These are phyloP conservation scores for Spathaspora hagerdaliae DNA, from an alignment of 805 yeast species.

Conservation along the genomic window DNA sequence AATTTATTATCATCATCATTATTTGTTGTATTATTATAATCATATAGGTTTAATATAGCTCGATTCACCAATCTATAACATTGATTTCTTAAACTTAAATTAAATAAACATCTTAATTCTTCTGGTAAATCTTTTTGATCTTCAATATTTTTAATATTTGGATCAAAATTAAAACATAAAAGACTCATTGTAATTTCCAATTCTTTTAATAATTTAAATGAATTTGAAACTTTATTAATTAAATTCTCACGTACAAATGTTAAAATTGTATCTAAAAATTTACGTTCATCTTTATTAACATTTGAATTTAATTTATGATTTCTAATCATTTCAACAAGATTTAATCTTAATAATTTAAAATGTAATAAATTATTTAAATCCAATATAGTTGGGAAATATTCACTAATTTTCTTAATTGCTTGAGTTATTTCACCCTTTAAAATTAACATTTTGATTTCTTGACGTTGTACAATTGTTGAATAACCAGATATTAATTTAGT, in stretches of 20 bases:
- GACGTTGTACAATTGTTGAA: constrained; percentile 49
- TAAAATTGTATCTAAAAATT: constrained; percentile 51
- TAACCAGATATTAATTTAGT: constrained; percentile 32
- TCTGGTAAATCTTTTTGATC: constrained; percentile 47
- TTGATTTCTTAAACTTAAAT: constrained; percentile 55
- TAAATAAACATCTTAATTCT: constrained; percentile 52
- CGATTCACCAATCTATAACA: constrained; percentile 71
- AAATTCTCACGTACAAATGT: constrained; percentile 59
- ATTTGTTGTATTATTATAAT: neutral
- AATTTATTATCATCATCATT: constrained; percentile 4
- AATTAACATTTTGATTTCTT: constrained; percentile 49
- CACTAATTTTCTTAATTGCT: constrained; percentile 55
- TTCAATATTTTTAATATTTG: constrained; percentile 22
- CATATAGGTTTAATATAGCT: constrained; percentile 46
- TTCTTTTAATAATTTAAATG: constrained; percentile 59
- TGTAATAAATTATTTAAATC: constrained; percentile 63
- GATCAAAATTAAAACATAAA: constrained; percentile 48
- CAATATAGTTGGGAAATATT: constrained; percentile 58
- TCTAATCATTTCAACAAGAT: constrained; percentile 77
- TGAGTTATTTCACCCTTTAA: constrained; percentile 56
- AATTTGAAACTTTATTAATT: constrained; percentile 57
- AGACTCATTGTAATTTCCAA: constrained; percentile 83
- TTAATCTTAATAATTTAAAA: constrained; percentile 67
- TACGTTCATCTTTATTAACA: constrained; percentile 31
- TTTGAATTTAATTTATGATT: constrained; percentile 27